These are phyloP conservation scores for Meripilus lineatus DNA, from an alignment of 1,284 basidiomycete genomes.

Conservation along the genomic window DNA sequence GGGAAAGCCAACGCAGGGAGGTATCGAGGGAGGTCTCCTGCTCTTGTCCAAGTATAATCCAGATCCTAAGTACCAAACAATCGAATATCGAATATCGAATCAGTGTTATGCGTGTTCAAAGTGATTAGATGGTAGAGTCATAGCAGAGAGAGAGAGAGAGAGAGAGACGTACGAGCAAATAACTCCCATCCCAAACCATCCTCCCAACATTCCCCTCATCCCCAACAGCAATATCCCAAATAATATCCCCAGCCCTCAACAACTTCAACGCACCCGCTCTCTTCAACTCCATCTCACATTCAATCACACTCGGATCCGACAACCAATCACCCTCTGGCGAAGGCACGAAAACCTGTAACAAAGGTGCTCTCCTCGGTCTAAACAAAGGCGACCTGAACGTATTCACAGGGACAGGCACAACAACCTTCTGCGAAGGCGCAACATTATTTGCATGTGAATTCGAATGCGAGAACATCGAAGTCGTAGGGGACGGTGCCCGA, in stretches of 20 bases:
- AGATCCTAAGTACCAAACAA: conserved; percentile 52
- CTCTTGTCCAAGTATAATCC: conserved; percentile 70
- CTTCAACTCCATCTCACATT: conserved; percentile 74
- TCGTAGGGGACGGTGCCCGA: conserved; percentile 60
- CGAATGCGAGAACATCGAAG: conserved; percentile 38
- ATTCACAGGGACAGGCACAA: conserved; percentile 8
- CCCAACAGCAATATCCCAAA: conserved; percentile 78
- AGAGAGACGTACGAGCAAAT: conserved; percentile 64
- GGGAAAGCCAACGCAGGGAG: conserved; percentile 72
- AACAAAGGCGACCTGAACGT: conserved; percentile 65
- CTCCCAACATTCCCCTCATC: conserved; percentile 78
- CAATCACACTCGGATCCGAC: conserved; percentile 68
- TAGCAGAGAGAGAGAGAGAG: conserved; percentile 7
- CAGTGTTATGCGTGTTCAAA: too few relatives aligned
- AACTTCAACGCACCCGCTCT: conserved; percentile 54
- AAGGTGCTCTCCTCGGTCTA: conserved; percentile 60
- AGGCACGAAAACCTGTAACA: conserved; percentile 75
- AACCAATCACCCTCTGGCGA: conserved; percentile 80
- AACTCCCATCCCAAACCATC: conserved; percentile 78
- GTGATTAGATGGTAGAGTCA: too few relatives aligned
- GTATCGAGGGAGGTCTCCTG: conserved; percentile 73
- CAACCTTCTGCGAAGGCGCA: conserved; percentile 9
- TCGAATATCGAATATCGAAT: too few relatives aligned
- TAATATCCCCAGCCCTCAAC: conserved; percentile 68
- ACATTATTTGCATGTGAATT: conserved; percentile 27